phyloP scores from a whole-genome alignment of 768 basidiomycete species.

The Pleurotus ostreatus region DNA sequence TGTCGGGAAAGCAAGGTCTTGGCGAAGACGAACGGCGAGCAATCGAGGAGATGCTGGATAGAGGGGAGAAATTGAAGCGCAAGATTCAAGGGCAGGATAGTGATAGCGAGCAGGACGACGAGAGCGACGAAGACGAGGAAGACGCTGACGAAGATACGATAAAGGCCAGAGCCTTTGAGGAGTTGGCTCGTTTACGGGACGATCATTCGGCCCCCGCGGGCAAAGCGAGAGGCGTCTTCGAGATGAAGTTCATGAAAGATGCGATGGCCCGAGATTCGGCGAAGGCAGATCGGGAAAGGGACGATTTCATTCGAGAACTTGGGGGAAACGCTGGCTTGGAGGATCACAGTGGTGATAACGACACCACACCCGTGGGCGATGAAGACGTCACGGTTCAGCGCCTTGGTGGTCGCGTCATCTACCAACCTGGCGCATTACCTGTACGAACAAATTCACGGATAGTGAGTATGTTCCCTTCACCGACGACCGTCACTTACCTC shows the following conservation, averaged over 20 bases:
- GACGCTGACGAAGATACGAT: constrained; percentile 47
- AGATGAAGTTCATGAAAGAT: constrained; percentile 99
- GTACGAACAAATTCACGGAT: not conserved
- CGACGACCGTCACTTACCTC: not conserved
- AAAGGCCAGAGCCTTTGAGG: constrained; percentile 71
- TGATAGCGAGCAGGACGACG: constrained; percentile 46
- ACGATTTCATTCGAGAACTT: constrained; percentile 73
- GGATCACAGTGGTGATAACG: constrained; percentile 26
- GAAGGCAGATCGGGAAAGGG: constrained; percentile 56
- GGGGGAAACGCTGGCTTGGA: constrained; percentile 29
- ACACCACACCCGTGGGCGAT: constrained; percentile 16
- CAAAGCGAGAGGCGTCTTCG: constrained; percentile 72
- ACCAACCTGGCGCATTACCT: constrained; percentile 44
- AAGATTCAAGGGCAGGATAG: constrained; percentile 68
- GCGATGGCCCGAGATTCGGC: constrained; percentile 68
- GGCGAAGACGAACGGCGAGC: constrained; percentile 63
- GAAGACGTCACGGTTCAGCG: constrained; percentile 44
- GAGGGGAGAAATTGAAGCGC: constrained; percentile 73
- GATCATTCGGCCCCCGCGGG: constrained; percentile 22
- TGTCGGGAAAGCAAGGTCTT: constrained; percentile 49
- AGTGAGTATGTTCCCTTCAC: constrained; percentile 19
- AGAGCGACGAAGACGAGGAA: constrained; percentile 24
- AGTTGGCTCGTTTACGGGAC: constrained; percentile 52
- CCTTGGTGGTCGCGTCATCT: constrained; percentile 64
- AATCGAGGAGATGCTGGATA: constrained; percentile 81